These are phyloP conservation scores for Asterophora lycoperdoides DNA, from an alignment of 768 basidiomycete genomes.

Conservation along the genomic window DNA sequence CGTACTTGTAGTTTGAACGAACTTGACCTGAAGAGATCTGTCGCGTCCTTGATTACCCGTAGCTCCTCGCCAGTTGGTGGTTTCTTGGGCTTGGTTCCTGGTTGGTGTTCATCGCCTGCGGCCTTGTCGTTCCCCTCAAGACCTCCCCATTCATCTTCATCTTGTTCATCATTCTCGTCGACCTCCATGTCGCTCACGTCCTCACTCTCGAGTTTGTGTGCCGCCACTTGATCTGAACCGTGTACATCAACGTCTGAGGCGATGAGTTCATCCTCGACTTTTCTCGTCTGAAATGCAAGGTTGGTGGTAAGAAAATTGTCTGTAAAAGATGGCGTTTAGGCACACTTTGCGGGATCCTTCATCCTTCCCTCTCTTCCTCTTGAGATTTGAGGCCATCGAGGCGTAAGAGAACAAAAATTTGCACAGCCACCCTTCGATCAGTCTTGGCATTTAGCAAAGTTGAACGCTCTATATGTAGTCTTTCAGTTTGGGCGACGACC, in stretches of 20 bases:
- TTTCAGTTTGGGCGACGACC: too few species aligned
- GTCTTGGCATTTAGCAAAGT: too few species aligned
- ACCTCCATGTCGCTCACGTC: conserved; percentile 9
- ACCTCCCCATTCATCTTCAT: conserved; percentile 28
- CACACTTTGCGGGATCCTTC: conserved; percentile 22
- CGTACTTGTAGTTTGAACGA: conserved; percentile 82
- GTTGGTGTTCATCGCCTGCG: conserved; percentile 8
- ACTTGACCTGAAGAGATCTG: conserved; percentile 69
- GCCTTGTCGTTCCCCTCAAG: conserved; percentile 12
- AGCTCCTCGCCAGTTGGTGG: conserved; percentile 71
- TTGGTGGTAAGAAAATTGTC: not conserved
- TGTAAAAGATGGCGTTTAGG: not conserved
- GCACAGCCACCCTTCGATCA: conserved; percentile 29
- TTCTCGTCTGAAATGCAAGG: conserved; percentile 7
- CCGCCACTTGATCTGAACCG: conserved; percentile 10
- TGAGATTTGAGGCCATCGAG: conserved; percentile 22
- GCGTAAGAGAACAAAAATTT: conserved; percentile 21
- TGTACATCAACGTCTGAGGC: not conserved
- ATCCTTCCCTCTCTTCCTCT: conserved; percentile 24
- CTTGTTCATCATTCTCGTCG: conserved; percentile 9
- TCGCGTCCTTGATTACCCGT: conserved; percentile 65
- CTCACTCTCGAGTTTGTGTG: conserved; percentile 2
- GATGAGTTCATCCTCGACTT: conserved; percentile 7
- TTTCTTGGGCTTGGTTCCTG: conserved; percentile 35
- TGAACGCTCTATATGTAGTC: too few species aligned